Conservation (phyloP, 2,329 filamentous ascomycete genomes). For the Apiospora marii region DNA sequence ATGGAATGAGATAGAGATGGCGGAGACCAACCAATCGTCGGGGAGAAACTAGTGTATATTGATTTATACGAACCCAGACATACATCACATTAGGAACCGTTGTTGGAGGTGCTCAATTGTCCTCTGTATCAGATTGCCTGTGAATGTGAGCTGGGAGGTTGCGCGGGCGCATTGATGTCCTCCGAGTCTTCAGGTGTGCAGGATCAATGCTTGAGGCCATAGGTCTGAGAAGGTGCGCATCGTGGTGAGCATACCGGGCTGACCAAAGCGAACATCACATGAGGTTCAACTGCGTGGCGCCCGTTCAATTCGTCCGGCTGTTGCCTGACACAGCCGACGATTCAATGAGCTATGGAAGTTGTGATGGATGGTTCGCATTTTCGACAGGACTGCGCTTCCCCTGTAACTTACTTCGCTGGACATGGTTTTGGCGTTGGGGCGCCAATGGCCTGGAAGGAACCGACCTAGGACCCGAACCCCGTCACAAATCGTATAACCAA, state of each 20-base stretch:
- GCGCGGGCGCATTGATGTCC: background rate
- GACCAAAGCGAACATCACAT: background rate
- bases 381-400: too few relatives aligned
- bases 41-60: background rate
- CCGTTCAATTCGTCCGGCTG: background rate
- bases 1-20: constrained; percentile 28
- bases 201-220: background rate
- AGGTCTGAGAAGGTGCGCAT: background rate
- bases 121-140: background rate
- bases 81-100: background rate
- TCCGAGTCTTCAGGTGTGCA: background rate
- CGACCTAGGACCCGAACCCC: background rate
- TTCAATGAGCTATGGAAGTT: too few relatives aligned
- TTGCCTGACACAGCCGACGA: too few relatives aligned
- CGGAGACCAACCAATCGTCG: background rate
- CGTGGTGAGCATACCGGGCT: background rate
- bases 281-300: background rate
- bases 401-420: too few relatives aligned
- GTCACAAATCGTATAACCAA: background rate
- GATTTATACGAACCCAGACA: background rate
- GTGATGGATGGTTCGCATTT: too few relatives aligned
- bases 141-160: background rate
- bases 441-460: too few relatives aligned
- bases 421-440: too few relatives aligned
- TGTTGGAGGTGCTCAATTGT: background rate